phyloP scores from a whole-genome alignment of 257 asterid species.

The Galeopsis tetrahit region DNA sequence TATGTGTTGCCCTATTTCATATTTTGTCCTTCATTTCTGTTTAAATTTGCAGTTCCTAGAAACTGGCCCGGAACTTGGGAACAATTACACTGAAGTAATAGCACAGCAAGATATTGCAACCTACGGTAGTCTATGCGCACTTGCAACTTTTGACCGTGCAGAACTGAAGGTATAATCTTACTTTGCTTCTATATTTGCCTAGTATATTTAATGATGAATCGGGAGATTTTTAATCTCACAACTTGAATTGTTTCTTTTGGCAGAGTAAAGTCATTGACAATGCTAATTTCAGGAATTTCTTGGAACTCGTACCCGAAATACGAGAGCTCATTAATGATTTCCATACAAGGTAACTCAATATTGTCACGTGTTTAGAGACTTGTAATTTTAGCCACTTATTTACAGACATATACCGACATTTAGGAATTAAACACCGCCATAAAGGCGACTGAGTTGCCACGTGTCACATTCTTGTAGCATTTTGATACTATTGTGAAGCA shows the following conservation, averaged over 20 bases:
- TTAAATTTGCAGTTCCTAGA: constrained; percentile 77
- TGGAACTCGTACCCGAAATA: constrained; percentile 94
- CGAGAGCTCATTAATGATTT: constrained; percentile 96
- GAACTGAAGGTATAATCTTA: constrained; percentile 73
- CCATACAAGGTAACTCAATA: constrained; percentile 73
- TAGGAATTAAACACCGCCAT: neutral
- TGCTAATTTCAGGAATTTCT: constrained; percentile 76
- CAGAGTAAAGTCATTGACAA: constrained; percentile 99
- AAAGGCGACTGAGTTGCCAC: neutral
- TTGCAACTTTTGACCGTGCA: constrained; percentile 93
- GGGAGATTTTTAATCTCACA: constrained; percentile 20
- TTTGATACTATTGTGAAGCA: neutral
- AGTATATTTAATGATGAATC: neutral
- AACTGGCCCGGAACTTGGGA: constrained; percentile 82
- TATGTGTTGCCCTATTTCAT: constrained; percentile 18
- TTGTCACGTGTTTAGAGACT: neutral
- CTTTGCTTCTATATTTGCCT: constrained; percentile 5
- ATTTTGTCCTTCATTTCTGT: constrained; percentile 16
- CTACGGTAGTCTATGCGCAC: constrained; percentile 97
- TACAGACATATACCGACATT: neutral
- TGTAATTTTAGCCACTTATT: constrained; percentile 6
- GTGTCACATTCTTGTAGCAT: neutral
- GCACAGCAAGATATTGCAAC: constrained; percentile 98
- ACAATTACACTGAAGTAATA: constrained; percentile 79
- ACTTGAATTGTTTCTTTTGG: constrained; percentile 25